Percentiles rank a stretch among this genome's conserved stretches.
Conservation (phyloP, 306 rosid species). For the Dalbergia cochinchinensis region DNA sequence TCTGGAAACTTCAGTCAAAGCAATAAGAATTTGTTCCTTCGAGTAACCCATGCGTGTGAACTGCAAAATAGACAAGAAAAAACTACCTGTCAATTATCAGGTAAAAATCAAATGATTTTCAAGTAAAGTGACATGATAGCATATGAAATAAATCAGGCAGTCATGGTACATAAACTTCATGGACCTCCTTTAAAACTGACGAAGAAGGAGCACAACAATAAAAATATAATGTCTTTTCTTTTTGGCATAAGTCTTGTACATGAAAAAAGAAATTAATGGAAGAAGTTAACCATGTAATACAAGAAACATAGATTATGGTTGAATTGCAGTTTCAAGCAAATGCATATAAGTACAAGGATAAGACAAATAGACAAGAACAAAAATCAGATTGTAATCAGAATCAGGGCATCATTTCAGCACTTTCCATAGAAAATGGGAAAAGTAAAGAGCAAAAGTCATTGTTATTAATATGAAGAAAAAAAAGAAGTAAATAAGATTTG, state of each 20-base stretch:
- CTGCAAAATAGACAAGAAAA: slow-evolving; percentile 48
- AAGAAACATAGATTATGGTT: slow-evolving; percentile 35
- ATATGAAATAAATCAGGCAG: slow-evolving; percentile 36
- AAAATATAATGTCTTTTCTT: slow-evolving; percentile 1
- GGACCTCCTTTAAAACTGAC: slow-evolving; percentile 16
- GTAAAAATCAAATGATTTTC: slow-evolving; percentile 1
- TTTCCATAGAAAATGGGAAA: not conserved
- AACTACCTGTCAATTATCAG: slow-evolving; percentile 16
- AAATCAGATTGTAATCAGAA: slow-evolving; percentile 30
- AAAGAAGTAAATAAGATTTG: slow-evolving; percentile 31
- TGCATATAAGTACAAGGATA: slow-evolving; percentile 8
- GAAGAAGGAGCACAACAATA: not conserved
- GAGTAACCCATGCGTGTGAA: slow-evolving; percentile 83
- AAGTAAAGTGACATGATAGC: slow-evolving; percentile 10
- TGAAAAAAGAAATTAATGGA: slow-evolving; percentile 17
- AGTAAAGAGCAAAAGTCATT: slow-evolving; percentile 6
- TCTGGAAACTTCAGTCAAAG: slow-evolving; percentile 67
- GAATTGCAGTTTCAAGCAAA: slow-evolving; percentile 22
- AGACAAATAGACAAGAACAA: not conserved
- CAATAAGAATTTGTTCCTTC: slow-evolving; percentile 69
- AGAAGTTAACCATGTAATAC: slow-evolving; percentile 21
- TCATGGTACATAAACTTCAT: slow-evolving; percentile 28
- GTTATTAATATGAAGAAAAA: slow-evolving; percentile 17
- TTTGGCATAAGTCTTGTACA: not conserved
- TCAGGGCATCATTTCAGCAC: slow-evolving; percentile 32